A percentile compares a stretch with the other conserved stretches of the same genome.
These are phyloP conservation scores for Ascochyta viciae-villosae DNA, from an alignment of 2,329 filamentous ascomycete species.

Conservation along the genomic window DNA sequence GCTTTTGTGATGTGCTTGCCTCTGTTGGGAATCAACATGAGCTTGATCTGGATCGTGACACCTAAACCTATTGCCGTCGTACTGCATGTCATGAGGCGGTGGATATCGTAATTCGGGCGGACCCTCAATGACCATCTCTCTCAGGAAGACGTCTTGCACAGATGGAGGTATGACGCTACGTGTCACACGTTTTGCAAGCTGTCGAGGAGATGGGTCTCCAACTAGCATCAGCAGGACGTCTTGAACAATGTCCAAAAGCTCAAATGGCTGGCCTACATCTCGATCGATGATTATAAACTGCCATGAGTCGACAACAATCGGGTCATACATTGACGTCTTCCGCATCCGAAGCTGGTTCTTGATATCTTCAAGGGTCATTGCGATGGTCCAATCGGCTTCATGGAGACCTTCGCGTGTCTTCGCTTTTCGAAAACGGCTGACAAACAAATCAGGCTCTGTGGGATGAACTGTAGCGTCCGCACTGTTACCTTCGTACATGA, in stretches of 20 bases:
- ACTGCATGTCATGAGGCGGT: conserved; percentile 30
- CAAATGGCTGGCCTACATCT: conserved; percentile 32
- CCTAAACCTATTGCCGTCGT: conserved; percentile 36
- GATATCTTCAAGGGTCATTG: conserved; percentile 35
- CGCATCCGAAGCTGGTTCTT: conserved; percentile 33
- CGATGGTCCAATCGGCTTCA: conserved; percentile 22
- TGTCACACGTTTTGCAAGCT: conserved; percentile 33
- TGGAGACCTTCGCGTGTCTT: conserved; percentile 21
- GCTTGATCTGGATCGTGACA: conserved; percentile 25
- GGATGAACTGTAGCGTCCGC: conserved; percentile 37
- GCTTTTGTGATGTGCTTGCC: conserved; percentile 6
- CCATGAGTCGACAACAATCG: conserved; percentile 41
- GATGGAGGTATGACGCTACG: conserved; percentile 33
- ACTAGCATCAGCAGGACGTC: conserved; percentile 33
- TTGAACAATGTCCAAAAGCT: conserved; percentile 38
- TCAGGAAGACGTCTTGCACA: conserved; percentile 30
- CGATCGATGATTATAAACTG: conserved; percentile 43
- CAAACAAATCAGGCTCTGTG: conserved; percentile 32
- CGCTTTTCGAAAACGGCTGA: conserved; percentile 29
- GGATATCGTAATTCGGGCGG: conserved; percentile 23
- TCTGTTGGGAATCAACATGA: conserved; percentile 18
- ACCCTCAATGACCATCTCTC: conserved; percentile 30
- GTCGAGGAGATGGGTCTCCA: conserved; percentile 30
- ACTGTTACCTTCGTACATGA: conserved; percentile 39
- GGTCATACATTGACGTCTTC: conserved; percentile 39